phyloP scores from a whole-genome alignment of 139 green algal species.

The Auxenochlorella protothecoides region DNA sequence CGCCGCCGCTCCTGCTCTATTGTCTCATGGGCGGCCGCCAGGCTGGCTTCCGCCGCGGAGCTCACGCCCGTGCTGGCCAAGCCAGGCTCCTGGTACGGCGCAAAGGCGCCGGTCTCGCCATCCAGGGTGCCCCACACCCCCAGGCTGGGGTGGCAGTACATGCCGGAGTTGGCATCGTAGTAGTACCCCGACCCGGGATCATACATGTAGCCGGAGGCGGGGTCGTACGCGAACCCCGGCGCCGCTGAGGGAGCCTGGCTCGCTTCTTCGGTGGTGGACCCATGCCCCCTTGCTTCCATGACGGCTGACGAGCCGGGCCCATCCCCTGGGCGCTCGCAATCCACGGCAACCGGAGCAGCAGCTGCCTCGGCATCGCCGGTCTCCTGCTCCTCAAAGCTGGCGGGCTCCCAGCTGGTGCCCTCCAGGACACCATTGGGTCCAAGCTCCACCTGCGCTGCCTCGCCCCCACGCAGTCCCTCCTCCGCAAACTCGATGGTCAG shows the following conservation, averaged over 20 bases:
- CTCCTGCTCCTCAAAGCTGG: no score
- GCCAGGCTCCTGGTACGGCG: constrained; percentile 1
- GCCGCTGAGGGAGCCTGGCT: constrained; percentile 2
- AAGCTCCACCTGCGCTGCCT: no score
- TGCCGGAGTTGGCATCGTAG: constrained; percentile 59
- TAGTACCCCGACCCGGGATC: constrained; percentile 39
- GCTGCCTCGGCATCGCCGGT: no score
- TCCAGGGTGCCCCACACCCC: constrained; percentile 48
- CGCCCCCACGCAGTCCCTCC: no score
- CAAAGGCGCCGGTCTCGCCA: constrained; percentile 35
- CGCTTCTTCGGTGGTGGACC: background rate
- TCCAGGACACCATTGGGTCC: no score
- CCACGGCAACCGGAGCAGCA: no score
- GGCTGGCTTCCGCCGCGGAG: constrained; percentile 11
- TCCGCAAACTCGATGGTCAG: no score
- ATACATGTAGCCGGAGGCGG: constrained; percentile 47
- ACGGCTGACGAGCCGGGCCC: no score
- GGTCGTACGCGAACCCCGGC: constrained; percentile 39
- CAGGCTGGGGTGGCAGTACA: constrained; percentile 30
- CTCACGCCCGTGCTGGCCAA: constrained; percentile 1
- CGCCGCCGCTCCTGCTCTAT: background rate
- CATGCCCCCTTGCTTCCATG: no score
- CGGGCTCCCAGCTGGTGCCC: no score
- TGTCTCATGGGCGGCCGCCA: background rate
- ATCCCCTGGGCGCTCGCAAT: no score